Conservation (phyloP, 2,329 filamentous ascomycete genomes). For the Aspergillus sp. region DNA sequence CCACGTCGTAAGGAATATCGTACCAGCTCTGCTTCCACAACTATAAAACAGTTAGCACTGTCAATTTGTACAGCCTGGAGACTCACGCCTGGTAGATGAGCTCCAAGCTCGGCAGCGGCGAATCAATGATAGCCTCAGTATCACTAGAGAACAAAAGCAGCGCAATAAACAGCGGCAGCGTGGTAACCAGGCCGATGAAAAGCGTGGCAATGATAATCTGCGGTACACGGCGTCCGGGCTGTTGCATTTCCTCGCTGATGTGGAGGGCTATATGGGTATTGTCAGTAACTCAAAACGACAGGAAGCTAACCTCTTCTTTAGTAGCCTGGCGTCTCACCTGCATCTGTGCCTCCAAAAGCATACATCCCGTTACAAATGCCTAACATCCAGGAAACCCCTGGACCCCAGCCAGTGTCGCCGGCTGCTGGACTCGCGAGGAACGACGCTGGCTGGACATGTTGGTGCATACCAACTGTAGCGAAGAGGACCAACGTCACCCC, state of each 20-base stretch:
- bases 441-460: background rate
- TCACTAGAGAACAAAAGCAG: background rate
- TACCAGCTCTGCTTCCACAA: background rate
- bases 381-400: conserved; percentile 23
- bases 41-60: background rate
- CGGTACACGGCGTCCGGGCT: conserved; percentile 21
- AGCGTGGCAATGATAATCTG: conserved; percentile 21
- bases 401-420: conserved; percentile 26
- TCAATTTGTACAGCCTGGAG: background rate
- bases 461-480: conserved; percentile 18
- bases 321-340: conserved; percentile 14
- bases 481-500: conserved; percentile 12
- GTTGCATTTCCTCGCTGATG: conserved; percentile 18
- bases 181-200: conserved; percentile 19
- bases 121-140: background rate
- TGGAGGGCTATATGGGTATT: background rate
- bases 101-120: background rate
- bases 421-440: conserved; percentile 17
- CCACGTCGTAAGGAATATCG: conserved; percentile 14
- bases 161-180: background rate
- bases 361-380: conserved; percentile 28
- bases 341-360: conserved; percentile 24
- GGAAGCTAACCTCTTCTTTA: conserved; percentile 1
- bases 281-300: background rate
- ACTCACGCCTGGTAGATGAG: background rate